Conservation (phyloP, 1,284 basidiomycete species). For the Lignosus rhinocerotis region DNA sequence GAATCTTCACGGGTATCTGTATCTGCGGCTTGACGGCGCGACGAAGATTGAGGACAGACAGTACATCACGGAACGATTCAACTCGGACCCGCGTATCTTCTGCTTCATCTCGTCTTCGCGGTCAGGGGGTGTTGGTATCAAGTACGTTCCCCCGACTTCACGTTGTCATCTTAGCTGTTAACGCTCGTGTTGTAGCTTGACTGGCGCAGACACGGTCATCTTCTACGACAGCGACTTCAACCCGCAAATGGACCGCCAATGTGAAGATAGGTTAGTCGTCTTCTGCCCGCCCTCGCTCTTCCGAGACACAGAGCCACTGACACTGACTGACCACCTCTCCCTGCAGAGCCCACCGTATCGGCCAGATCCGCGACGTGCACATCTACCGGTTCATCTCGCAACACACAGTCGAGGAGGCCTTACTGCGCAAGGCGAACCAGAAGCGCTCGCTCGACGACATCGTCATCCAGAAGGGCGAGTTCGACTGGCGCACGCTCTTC, state of each 20-base stretch:
- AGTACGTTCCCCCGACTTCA: constrained; percentile 50
- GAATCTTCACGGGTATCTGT: constrained; percentile 92
- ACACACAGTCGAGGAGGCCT: constrained; percentile 95
- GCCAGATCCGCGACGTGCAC: constrained; percentile 95
- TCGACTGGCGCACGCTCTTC: constrained; percentile 91
- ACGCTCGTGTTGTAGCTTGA: constrained; percentile 51
- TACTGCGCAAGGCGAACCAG: constrained; percentile 95
- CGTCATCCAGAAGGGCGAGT: constrained; percentile 93
- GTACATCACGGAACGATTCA: constrained; percentile 96
- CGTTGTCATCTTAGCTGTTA: background rate
- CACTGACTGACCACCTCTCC: background rate
- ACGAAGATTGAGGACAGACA: constrained; percentile 97
- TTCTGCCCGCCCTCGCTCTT: no score
- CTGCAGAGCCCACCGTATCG: constrained; percentile 85
- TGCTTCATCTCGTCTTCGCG: constrained; percentile 94
- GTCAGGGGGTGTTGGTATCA: constrained; percentile 96
- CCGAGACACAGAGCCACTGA: background rate
- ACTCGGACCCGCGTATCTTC: constrained; percentile 86
- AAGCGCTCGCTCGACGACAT: constrained; percentile 90
- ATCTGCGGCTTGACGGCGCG: constrained; percentile 90
- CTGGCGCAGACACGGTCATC: constrained; percentile 96
- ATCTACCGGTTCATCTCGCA: constrained; percentile 95
- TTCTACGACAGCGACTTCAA: constrained; percentile 99
- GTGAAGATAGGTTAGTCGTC: constrained; percentile 80
- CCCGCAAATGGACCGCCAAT: constrained; percentile 96